Evolutionary conservation across 2,329 filamentous ascomycete species (phyloP), one percentile per base, ranked within the genome.

Genomic region (Xylaria sp.): DNA sequence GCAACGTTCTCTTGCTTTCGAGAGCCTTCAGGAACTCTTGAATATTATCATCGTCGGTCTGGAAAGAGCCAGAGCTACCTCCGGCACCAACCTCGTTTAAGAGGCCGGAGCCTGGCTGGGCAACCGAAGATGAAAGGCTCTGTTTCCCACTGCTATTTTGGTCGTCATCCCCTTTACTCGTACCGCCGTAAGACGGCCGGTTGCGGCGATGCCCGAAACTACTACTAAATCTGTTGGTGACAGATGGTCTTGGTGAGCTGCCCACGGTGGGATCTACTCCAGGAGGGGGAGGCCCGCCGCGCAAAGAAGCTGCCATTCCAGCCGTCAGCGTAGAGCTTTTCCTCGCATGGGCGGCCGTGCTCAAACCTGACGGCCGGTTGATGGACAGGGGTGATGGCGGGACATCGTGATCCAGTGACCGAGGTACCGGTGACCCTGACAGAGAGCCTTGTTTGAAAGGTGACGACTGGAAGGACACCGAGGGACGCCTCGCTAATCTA

Each of bases 401-500:
- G 1, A 77, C 68, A 44, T 84, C 82, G 13, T 73, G 69, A 11
- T 84, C 81, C 2, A 72, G 68, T 6, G 76, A 69, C 24, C 80
- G 76, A 22, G 76, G 75, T n/a, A 79, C 70, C 0, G 92, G 93
- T 4, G 92, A 97, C 3, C 90, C 91, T 2, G 92, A 96, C n/a
- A 97, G 78, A 1, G 93, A 95, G 9, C 93, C 93, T 13, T 92
- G 91, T 73, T 99, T 99, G 78, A 99, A 99, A 0, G 93, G 92
- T 7, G 66, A 69, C 24, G 63, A 63, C 64, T 95, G 91, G 66
- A 97, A 96, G 0, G 91, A 95, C 19, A 96, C 84, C 0, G 91
- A 97, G 6, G 90, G 87, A 48, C 91, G 85, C 63, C 92, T 83
- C 48, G 81, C 66, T 19, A 76, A n/a, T n/a, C n/a, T 77, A 40